Evolutionary conservation across 495 filamentous ascomycete species (phyloP), one percentile per base, ranked within the genome.

Genomic region (Letharia columbiana): DNA sequence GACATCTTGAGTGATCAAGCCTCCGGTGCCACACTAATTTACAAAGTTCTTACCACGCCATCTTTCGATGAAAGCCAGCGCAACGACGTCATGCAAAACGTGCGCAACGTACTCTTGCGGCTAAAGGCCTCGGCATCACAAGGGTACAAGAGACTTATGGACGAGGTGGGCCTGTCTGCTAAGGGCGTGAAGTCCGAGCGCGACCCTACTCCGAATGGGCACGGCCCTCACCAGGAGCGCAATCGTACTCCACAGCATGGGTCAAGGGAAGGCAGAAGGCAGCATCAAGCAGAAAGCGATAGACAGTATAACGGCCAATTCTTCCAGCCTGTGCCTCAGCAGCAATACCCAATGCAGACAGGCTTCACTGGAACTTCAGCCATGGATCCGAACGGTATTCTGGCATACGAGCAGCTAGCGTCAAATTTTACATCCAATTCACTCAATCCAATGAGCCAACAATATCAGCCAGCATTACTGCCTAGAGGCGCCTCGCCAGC

Each of bases 91-190:
- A 85, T 94, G 2, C 90, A 95, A 75, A 96, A 91, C 62, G 91
- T 98, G 41, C 89, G 92, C 67, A 89, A 87, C 74, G 92, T 97
- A 62, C 82, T 98, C 52, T 81, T 91, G 54, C 89, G 89, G 68
- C 84, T 98, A 69, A 98, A 98, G 77, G 92, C 90, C 9, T 89
- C 93, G 66, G 91, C 94, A 58, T 88, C 89, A 60, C 95, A 98
- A 76, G 94, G 94, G 49, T 98, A 98, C 77, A 98, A 98, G 81
- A 90, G 94, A 52, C 76, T 98, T 59, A 98, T 98, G 94, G 92
- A 96, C 71, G 92, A 97, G 76, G 94, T 96, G 73, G 92, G 90
- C 60, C 78, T 95, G 64, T 87, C 86, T 49, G 67, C 54, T 54
- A 81, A 87, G 49, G 78, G 79, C 28, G 80, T 74, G 59, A 75